These are phyloP conservation scores for Suhomyces choctaworum DNA, from an alignment of 1,139 yeast species.

Conservation along the genomic window DNA sequence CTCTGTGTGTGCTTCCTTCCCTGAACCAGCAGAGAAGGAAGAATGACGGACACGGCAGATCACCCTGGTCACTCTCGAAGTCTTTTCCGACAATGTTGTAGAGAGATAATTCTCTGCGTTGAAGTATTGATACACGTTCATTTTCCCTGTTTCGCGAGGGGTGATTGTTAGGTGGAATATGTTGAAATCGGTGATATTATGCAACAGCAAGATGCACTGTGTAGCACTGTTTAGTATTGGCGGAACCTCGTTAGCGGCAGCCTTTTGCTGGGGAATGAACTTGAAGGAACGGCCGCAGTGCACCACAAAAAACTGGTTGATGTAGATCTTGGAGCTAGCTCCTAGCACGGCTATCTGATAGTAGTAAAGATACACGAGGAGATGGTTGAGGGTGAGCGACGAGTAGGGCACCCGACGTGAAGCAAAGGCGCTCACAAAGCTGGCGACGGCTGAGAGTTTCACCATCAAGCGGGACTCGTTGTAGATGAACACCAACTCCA, in stretches of 20 bases:
- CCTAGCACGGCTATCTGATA: constrained; percentile 14
- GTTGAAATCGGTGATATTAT: constrained; percentile 10
- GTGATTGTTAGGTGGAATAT: constrained; percentile 14
- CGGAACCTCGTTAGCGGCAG: neutral
- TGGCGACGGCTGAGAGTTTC: constrained; percentile 16
- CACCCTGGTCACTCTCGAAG: constrained; percentile 6
- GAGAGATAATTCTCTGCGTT: constrained; percentile 17
- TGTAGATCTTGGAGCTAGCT: constrained; percentile 8
- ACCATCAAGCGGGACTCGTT: constrained; percentile 13
- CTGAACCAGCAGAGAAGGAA: constrained; percentile 3
- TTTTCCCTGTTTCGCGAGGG: neutral
- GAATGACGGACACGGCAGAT: constrained; percentile 3
- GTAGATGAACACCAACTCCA: constrained; percentile 15
- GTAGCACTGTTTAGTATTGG: constrained; percentile 1
- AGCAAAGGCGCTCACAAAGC: constrained; percentile 16
- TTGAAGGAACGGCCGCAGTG: constrained; percentile 16
- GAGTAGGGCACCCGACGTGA: constrained; percentile 6
- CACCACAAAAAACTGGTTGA: constrained; percentile 17
- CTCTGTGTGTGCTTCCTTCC: neutral
- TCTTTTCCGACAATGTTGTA: constrained; percentile 4
- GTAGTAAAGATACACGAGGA: constrained; percentile 18
- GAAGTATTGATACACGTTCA: constrained; percentile 17
- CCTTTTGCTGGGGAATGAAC: constrained; percentile 7
- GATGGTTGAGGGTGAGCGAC: constrained; percentile 16
- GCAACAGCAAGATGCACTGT: constrained; percentile 11